Evolutionary conservation across 768 basidiomycete genomes (phyloP).

Genomic region (Amanita rubescens): DNA sequence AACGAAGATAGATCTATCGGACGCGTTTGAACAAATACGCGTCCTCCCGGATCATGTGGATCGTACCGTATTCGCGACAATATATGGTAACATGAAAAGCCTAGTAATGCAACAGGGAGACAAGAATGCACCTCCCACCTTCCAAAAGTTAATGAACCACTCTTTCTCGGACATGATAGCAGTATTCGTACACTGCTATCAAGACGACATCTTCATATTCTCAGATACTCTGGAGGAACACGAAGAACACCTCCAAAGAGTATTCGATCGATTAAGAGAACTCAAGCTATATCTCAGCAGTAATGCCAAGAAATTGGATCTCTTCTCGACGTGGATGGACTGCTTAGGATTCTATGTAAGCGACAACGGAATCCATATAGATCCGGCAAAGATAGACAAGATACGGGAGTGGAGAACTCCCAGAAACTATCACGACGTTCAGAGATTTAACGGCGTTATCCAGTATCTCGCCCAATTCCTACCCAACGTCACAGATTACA

Average conservation of each 20-base stretch:
- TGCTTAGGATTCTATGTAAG: not conserved
- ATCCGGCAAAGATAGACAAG: not conserved
- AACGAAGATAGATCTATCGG: not conserved
- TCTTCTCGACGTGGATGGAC: not conserved
- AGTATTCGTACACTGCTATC: conserved; percentile 24
- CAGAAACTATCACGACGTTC: conserved; percentile 18
- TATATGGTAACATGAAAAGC: conserved; percentile 17
- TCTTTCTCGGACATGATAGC: conserved; percentile 23
- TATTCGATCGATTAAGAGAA: not conserved
- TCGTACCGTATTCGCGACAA: not conserved
- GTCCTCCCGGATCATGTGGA: not conserved
- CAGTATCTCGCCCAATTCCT: conserved; percentile 26
- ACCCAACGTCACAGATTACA: conserved; percentile 21
- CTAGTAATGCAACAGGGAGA: conserved; percentile 28
- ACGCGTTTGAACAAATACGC: not conserved
- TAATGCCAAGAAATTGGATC: not conserved
- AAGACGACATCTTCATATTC: conserved; percentile 30
- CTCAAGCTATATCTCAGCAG: not conserved
- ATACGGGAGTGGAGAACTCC: conserved; percentile 23
- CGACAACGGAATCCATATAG: not conserved
- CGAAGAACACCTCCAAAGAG: conserved; percentile 15
- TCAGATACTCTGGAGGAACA: conserved; percentile 25
- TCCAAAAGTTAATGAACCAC: conserved; percentile 27
- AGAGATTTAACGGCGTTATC: conserved; percentile 25
- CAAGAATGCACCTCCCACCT: conserved; percentile 15